phyloP scores from a whole-genome alignment of 2,329 filamentous ascomycete genomes.

The Colletotrichum limetticola region DNA sequence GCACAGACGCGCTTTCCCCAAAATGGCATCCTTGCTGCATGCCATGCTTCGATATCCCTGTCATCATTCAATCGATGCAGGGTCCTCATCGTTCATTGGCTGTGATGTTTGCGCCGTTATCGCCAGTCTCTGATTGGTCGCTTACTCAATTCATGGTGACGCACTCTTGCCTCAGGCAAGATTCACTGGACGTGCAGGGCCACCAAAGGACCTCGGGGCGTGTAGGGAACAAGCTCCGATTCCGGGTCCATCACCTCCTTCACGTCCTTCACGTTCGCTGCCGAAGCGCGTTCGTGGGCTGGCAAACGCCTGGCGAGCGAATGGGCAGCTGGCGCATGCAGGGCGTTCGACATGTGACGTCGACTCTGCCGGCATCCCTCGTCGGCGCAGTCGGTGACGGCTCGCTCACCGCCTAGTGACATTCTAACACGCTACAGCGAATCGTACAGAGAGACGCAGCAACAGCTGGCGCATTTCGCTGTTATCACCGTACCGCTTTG shows the following conservation, averaged over 20 bases:
- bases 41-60: slow-evolving; percentile 27
- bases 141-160: background rate
- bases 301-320: background rate
- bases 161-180: slow-evolving; percentile 21
- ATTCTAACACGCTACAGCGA: slow-evolving; percentile 4
- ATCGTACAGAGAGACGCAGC: background rate
- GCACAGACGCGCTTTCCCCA: slow-evolving; percentile 24
- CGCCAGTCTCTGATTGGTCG: slow-evolving; percentile 9
- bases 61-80: slow-evolving; percentile 26
- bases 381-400: slow-evolving; percentile 28
- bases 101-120: slow-evolving; percentile 3
- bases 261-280: too few relatives aligned
- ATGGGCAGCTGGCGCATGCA: slow-evolving; percentile 11
- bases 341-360: slow-evolving; percentile 31
- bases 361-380: slow-evolving; percentile 22
- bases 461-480: background rate
- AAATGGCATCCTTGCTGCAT: slow-evolving; percentile 19
- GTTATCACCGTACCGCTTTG: background rate
- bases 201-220: background rate
- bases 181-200: background rate
- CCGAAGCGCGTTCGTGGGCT: background rate
- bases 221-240: background rate
- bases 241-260: background rate
- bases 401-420: slow-evolving; percentile 32
- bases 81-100: slow-evolving; percentile 23